Evolutionary conservation across 2,329 filamentous ascomycete species (phyloP).

Genomic region (Drechslerella coelobrocha): DNA sequence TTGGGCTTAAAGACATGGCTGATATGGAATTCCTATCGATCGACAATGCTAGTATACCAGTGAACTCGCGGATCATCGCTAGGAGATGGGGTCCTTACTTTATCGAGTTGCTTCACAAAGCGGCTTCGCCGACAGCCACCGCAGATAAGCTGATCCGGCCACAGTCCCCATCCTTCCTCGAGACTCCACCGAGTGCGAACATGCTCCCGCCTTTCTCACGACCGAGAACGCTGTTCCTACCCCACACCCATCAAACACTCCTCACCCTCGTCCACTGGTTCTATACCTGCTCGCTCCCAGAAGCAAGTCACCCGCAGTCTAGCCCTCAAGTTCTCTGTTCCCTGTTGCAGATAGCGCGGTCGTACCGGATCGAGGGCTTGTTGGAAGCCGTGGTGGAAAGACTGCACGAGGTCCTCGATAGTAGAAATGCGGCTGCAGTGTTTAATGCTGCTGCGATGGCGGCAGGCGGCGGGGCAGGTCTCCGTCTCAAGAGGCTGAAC

Average conservation of each 20-base stretch:
- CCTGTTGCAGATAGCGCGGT: slow-evolving; percentile 86
- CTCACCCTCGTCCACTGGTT: slow-evolving; percentile 90
- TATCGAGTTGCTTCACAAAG: slow-evolving; percentile 77
- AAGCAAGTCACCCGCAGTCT: slow-evolving; percentile 76
- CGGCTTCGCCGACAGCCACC: slow-evolving; percentile 65
- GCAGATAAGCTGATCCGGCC: slow-evolving; percentile 23
- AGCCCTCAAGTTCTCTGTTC: slow-evolving; percentile 96
- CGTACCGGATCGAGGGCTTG: slow-evolving; percentile 90
- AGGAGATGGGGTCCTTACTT: slow-evolving; percentile 96
- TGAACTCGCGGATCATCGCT: slow-evolving; percentile 87
- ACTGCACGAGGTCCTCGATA: slow-evolving; percentile 86
- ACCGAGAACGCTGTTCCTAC: slow-evolving; percentile 86
- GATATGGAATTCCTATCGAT: slow-evolving; percentile 98
- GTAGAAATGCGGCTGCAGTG: slow-evolving; percentile 90
- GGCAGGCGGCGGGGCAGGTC: slow-evolving; percentile 87
- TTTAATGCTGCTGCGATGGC: slow-evolving; percentile 99
- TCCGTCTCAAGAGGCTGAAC: slow-evolving; percentile 68
- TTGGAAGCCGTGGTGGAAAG: slow-evolving; percentile 91
- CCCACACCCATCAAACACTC: slow-evolving; percentile 87
- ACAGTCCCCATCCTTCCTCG: slow-evolving; percentile 76
- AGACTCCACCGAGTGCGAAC: slow-evolving; percentile 63
- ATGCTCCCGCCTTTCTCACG: slow-evolving; percentile 65
- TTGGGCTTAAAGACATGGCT: slow-evolving; percentile 80
- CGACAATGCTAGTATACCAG: slow-evolving; percentile 86
- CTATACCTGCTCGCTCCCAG: slow-evolving; percentile 87